Conservation (phyloP, 108 stramenopile genomes). For the Fragilaria radians region DNA sequence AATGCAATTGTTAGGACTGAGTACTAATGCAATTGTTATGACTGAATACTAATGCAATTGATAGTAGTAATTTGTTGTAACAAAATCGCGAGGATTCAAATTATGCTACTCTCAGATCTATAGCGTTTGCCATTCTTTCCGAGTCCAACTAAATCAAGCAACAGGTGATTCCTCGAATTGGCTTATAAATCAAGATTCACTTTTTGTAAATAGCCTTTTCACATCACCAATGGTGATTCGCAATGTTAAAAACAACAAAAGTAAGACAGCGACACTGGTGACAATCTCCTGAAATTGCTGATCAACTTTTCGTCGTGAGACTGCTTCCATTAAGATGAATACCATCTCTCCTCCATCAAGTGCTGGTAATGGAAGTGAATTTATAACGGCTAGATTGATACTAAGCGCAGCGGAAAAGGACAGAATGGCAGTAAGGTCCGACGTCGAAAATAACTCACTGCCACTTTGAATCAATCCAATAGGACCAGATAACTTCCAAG, state of each 20-base stretch:
- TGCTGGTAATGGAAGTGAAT: conserved; percentile 76
- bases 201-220: conserved; percentile 9
- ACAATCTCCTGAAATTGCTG: conserved; percentile 69
- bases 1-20: no score
- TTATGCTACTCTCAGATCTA: no score
- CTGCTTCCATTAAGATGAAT: conserved; percentile 74
- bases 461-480: conserved; percentile 73
- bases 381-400: conserved; percentile 80
- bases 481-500: conserved; percentile 62
- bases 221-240: conserved; percentile 70
- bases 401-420: conserved; percentile 71
- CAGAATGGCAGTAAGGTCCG: conserved; percentile 47
- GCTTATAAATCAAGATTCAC: no score
- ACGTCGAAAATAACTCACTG: conserved; percentile 66
- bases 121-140: no score
- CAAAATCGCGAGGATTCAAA: no score
- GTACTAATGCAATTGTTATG: no score
- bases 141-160: no score
- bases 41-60: no score
- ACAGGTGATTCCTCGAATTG: no score
- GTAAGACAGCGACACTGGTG: conserved; percentile 49
- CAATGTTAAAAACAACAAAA: conserved; percentile 53
- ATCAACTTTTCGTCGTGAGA: conserved; percentile 59
- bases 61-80: no score
- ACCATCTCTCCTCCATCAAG: conserved; percentile 85